Conservation (phyloP, 75 land plant species). For the Pseudotsuga menziesii region DNA sequence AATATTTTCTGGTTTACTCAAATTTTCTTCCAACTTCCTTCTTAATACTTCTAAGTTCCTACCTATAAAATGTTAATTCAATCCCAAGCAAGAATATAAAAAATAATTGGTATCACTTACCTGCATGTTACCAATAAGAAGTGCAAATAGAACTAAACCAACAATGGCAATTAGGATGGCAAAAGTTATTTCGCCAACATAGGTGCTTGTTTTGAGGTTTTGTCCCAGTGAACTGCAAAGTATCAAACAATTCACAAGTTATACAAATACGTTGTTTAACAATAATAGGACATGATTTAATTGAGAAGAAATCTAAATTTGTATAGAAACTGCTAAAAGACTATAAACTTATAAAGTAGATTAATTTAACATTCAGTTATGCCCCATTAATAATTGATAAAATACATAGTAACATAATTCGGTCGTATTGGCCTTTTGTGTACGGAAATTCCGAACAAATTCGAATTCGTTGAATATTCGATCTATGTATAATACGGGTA, state of each 20-base stretch:
- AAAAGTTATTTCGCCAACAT: conserved; percentile 60
- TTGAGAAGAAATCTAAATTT: too few species aligned
- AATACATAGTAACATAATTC: too few species aligned
- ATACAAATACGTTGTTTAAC: background rate
- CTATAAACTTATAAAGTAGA: too few species aligned
- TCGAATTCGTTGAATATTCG: too few species aligned
- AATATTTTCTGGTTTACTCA: too few species aligned
- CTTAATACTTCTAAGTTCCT: background rate
- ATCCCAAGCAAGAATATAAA: background rate
- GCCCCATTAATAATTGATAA: background rate
- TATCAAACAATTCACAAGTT: background rate
- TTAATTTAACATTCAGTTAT: background rate
- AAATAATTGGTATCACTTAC: conserved; percentile 17
- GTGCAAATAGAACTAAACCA: conserved; percentile 71
- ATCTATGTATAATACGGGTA: too few species aligned
- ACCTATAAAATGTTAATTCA: background rate
- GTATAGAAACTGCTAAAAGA: too few species aligned
- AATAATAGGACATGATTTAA: background rate
- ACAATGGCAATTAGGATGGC: conserved; percentile 48
- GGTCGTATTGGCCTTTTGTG: too few species aligned
- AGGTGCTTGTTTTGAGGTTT: conserved; percentile 56
- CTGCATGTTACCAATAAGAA: conserved; percentile 91
- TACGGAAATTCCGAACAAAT: too few species aligned
- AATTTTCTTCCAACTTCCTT: too few species aligned
- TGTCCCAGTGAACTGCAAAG: conserved; percentile 78